These are phyloP conservation scores for Verticillium albo-atrum DNA, from an alignment of 2,329 filamentous ascomycete species.

Conservation along the genomic window DNA sequence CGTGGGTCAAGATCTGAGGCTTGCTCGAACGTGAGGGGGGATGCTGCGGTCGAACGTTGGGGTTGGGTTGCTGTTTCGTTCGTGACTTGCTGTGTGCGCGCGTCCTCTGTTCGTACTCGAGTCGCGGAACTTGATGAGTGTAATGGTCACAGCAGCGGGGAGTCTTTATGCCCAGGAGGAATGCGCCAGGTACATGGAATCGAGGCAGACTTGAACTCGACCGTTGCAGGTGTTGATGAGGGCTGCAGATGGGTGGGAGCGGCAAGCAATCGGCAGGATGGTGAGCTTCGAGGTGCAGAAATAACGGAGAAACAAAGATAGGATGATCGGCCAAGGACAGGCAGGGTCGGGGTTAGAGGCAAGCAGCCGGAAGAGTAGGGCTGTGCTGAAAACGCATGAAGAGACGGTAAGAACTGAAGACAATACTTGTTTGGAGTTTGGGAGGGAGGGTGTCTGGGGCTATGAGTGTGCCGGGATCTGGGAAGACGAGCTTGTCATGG, in stretches of 20 bases:
- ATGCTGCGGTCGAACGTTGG: not conserved
- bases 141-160: not conserved
- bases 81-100: not conserved
- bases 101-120: not conserved
- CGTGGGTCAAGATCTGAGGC: not conserved
- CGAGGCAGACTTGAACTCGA: not conserved
- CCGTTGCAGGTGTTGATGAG: not conserved
- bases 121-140: not conserved
- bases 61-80: not conserved
- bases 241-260: not conserved
- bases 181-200: not conserved
- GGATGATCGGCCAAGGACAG: slow-evolving; percentile 16
- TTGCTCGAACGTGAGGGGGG: not conserved
- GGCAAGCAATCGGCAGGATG: not conserved
- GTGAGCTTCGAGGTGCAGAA: slow-evolving; percentile 10
- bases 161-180: not conserved
- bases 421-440: slow-evolving; percentile 21
- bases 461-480: slow-evolving; percentile 17
- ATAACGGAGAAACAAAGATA: slow-evolving; percentile 19
- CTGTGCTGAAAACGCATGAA: slow-evolving; percentile 26
- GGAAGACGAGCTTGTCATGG: slow-evolving; percentile 13
- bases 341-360: slow-evolving; percentile 11
- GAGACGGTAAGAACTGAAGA: slow-evolving; percentile 22
- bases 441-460: slow-evolving; percentile 7
- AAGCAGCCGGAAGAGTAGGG: slow-evolving; percentile 15